A percentile compares a stretch with the other conserved stretches of the same genome.
These are phyloP conservation scores for Fusarium mangiferae DNA, from an alignment of 2,329 filamentous ascomycete genomes.

Conservation along the genomic window DNA sequence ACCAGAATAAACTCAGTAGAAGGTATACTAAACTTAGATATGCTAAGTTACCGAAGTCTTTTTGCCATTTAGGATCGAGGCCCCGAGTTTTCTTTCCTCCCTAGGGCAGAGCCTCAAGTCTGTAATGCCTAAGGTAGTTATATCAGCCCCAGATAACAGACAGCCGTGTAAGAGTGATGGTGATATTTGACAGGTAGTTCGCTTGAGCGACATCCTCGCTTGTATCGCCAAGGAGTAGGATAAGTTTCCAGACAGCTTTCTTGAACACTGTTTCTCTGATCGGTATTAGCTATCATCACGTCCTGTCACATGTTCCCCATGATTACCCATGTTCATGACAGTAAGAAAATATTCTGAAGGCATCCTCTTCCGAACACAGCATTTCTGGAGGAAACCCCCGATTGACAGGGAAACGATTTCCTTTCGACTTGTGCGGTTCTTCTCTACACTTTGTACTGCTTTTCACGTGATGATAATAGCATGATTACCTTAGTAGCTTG, in stretches of 20 bases:
- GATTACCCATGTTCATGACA: neutral
- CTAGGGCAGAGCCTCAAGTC: neutral
- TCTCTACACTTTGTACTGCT: neutral
- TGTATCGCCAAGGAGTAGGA: neutral
- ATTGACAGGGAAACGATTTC: neutral
- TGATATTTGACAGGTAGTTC: neutral
- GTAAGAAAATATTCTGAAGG: neutral
- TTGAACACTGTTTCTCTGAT: neutral
- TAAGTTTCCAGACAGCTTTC: neutral
- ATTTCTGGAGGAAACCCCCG: neutral
- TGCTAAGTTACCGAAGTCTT: neutral
- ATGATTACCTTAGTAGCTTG: neutral
- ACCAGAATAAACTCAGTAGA: neutral
- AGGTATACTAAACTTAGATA: neutral
- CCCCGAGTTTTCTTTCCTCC: neutral
- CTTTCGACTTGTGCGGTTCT: neutral
- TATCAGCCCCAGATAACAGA: neutral
- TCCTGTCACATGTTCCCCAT: neutral
- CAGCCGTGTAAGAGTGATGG: neutral
- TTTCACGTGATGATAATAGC: neutral
- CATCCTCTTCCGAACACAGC: neutral
- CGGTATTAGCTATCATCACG: neutral
- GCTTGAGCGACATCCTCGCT: neutral
- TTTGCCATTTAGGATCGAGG: neutral
- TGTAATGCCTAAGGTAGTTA: neutral